A percentile compares a stretch with the other conserved stretches of the same genome.
phyloP scores from a whole-genome alignment of 2,329 filamentous ascomycete genomes.

The Fusarium sterilihyphosum region DNA sequence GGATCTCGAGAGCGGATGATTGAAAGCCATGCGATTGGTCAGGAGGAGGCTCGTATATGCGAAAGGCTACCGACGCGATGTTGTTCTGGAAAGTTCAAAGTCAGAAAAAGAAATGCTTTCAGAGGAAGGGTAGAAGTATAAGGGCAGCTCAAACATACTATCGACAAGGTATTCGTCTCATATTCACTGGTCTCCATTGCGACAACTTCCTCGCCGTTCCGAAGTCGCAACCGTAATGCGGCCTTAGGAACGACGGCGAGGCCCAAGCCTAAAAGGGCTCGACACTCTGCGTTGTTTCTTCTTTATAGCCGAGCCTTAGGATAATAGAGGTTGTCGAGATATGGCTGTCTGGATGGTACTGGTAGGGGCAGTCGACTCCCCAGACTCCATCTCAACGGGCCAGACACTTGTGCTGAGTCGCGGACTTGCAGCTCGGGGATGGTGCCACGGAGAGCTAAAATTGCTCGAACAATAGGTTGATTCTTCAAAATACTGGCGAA shows the following conservation, averaged over 20 bases:
- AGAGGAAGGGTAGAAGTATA: not conserved
- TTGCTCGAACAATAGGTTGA: conserved; percentile 6
- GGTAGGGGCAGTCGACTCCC: conserved; percentile 38
- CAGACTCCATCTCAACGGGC: conserved; percentile 54
- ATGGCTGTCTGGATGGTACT: conserved; percentile 32
- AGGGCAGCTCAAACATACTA: conserved; percentile 52
- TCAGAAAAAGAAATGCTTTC: conserved; percentile 13
- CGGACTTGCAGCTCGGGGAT: conserved; percentile 37
- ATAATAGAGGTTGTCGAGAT: conserved; percentile 26
- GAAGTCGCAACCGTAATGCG: conserved; percentile 42
- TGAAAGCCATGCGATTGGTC: conserved; percentile 57
- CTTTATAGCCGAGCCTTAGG: not conserved
- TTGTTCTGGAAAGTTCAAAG: conserved; percentile 57
- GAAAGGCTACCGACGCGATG: conserved; percentile 64
- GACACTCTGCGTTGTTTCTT: conserved; percentile 3
- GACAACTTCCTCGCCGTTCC: conserved; percentile 49
- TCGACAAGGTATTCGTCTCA: conserved; percentile 68
- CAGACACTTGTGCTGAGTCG: conserved; percentile 36
- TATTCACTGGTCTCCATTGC: conserved; percentile 73
- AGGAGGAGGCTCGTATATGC: conserved; percentile 62
- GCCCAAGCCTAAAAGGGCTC: conserved; percentile 28
- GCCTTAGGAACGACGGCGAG: conserved; percentile 37
- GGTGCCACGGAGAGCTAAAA: conserved; percentile 32
- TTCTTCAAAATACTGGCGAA: not conserved
- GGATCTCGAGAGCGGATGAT: conserved; percentile 61